phyloP scores from a whole-genome alignment of 2,329 filamentous ascomycete species.

The Paecilomyces dactylethromorphus region DNA sequence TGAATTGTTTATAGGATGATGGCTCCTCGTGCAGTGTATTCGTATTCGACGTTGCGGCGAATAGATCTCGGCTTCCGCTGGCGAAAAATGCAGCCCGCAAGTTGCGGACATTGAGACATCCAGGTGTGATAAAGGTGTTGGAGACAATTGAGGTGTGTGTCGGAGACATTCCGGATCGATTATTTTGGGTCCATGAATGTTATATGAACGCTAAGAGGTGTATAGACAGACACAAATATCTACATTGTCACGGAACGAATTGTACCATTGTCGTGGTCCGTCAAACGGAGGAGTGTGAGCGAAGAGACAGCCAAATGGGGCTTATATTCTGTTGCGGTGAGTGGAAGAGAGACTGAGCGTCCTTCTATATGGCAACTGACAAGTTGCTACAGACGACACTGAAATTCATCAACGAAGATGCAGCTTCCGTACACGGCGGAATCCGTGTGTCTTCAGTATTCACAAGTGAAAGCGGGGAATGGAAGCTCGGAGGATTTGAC shows the following conservation, averaged over 20 bases:
- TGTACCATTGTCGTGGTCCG: slow-evolving; percentile 80
- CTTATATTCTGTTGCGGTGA: slow-evolving; percentile 73
- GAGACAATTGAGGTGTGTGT: slow-evolving; percentile 79
- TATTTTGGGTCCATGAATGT: not conserved
- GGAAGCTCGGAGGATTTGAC: slow-evolving; percentile 93
- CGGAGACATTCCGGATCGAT: not conserved
- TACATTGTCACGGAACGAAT: slow-evolving; percentile 94
- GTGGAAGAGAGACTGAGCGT: slow-evolving; percentile 5
- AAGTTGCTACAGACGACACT: slow-evolving; percentile 62
- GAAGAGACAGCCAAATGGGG: slow-evolving; percentile 98
- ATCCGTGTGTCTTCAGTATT: slow-evolving; percentile 82
- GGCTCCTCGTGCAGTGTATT: slow-evolving; percentile 93
- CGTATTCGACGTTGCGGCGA: slow-evolving; percentile 80
- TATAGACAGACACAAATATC: slow-evolving; percentile 82
- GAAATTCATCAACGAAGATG: slow-evolving; percentile 94
- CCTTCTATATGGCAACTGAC: not conserved
- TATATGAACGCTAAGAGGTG: slow-evolving; percentile 7
- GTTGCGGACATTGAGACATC: slow-evolving; percentile 84
- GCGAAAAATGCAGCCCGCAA: slow-evolving; percentile 94
- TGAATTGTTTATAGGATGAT: slow-evolving; percentile 66
- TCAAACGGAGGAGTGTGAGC: slow-evolving; percentile 77
- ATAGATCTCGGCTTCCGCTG: slow-evolving; percentile 73
- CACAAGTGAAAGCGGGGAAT: slow-evolving; percentile 92
- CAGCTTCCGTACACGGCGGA: slow-evolving; percentile 82
- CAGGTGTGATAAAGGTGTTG: slow-evolving; percentile 86